A percentile compares a stretch with the other conserved stretches of the same genome.
Conservation (phyloP, 441 rosid genomes). For the Erysimum pusillum region DNA sequence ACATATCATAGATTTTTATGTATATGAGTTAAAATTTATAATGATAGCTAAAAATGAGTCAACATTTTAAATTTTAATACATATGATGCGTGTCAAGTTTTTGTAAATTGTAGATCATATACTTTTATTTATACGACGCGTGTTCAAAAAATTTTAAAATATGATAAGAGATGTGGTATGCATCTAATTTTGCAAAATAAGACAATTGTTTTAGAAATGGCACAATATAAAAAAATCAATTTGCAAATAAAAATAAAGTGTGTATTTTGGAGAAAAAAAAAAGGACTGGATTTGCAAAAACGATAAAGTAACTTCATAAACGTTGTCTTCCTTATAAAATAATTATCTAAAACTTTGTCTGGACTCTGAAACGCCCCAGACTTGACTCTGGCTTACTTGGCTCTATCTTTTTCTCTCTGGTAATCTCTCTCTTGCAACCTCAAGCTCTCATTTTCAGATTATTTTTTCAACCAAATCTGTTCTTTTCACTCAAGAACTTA, state of each 20-base stretch:
- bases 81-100: neutral
- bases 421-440: slow-evolving; percentile 13
- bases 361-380: slow-evolving; percentile 13
- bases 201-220: neutral
- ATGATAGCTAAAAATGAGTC: no score
- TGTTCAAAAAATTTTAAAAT: neutral
- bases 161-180: neutral
- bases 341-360: neutral
- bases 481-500: slow-evolving; percentile 11
- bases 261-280: neutral
- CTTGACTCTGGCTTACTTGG: slow-evolving; percentile 37
- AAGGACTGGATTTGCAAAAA: slow-evolving; percentile 4
- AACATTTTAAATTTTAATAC: no score
- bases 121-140: neutral
- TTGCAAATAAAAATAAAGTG: neutral
- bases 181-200: neutral
- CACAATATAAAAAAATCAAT: neutral
- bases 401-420: slow-evolving; percentile 7
- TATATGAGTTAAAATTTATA: no score
- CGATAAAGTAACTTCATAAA: slow-evolving; percentile 6
- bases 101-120: neutral
- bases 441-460: slow-evolving; percentile 29
- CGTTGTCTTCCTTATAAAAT: neutral
- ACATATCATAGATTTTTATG: no score
- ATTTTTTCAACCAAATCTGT: neutral